Conservation (phyloP, 1,284 basidiomycete genomes). For the Trichosporon faecale region DNA sequence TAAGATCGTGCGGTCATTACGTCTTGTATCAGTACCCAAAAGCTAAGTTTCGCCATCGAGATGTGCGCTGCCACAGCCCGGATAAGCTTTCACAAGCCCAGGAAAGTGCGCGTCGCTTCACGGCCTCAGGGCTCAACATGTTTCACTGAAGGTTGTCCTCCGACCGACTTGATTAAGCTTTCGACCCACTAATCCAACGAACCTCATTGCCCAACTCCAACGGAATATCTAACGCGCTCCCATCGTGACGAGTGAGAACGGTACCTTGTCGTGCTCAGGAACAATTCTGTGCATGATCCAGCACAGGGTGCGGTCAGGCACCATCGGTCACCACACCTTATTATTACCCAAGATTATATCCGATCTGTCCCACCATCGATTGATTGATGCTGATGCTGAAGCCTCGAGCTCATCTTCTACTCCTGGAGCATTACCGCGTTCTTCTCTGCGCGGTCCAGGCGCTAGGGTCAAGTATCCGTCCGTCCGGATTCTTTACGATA, state of each 20-base stretch:
- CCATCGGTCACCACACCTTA: conserved; percentile 1
- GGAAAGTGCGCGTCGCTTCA: not conserved
- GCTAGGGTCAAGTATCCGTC: too few relatives aligned
- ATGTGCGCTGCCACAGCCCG: not conserved
- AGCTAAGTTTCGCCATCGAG: not conserved
- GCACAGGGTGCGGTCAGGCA: not conserved
- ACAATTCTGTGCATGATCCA: not conserved
- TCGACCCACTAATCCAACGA: not conserved
- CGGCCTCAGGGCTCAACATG: not conserved
- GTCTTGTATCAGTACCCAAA: not conserved
- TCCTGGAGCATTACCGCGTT: not conserved
- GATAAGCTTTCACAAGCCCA: not conserved
- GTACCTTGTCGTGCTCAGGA: not conserved
- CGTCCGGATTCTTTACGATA: too few relatives aligned
- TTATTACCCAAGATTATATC: conserved; percentile 1
- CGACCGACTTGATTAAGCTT: not conserved
- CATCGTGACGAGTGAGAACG: not conserved
- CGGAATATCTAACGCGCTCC: not conserved
- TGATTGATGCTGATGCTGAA: not conserved
- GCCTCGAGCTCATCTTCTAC: too few relatives aligned
- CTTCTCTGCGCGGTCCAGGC: not conserved
- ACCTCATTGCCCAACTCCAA: not conserved
- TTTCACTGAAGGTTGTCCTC: not conserved
- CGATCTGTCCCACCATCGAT: not conserved
- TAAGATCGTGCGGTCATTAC: not conserved